Evolutionary conservation across 2,329 filamentous ascomycete genomes (phyloP), one percentile per base, ranked within the genome.

Genomic region (Pseudogymnoascus sp.): DNA sequence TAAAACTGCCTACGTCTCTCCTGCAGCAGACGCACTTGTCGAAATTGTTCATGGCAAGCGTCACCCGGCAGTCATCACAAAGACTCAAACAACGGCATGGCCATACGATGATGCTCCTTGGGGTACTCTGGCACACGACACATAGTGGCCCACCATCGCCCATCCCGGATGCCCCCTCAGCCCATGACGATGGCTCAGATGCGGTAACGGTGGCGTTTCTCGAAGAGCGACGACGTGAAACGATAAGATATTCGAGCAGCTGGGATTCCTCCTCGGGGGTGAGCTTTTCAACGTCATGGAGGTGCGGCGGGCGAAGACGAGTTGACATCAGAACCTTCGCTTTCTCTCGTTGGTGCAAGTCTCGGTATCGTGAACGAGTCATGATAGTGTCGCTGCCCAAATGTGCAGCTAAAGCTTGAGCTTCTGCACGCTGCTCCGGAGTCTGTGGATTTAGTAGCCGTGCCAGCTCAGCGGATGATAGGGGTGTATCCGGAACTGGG

Each of bases 1-100:
- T 93, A 75, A 96, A 97, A 62, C 93, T 95, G 63, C 86, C 85
- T 31, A 97, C 91, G 70, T 95, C 89, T 63, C 91, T 85, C 60
- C 95, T 84, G 75, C 95, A 97, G 71, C 93, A 97, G 40, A 97
- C 93, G 73, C 95, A 99, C 72, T 91, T 96, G 67, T 93, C 91
- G 74, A 96, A 97, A 74, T 97, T 97, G 74, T 97, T 96, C 86
- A 96, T 93, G 3, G 95, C 95, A 66, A 97, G 81, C 46, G 91
- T 93, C 37, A 97, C 90, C 33, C 95, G 83, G 73, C 95, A 97
- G 68, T 97, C 95, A 74, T 99, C 95, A 73, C 95, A 97, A 11
- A 97, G 82, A 68, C 91, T 93, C 64, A 99, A 81, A 73, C 95
- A 99, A 2, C 95, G 89, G 74, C 95, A 99, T 0, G 95, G 95